A percentile compares a stretch with the other conserved stretches of the same genome.
Evolutionary conservation across 331 rosid genomes (phyloP).

Genomic region (Malus hybrid): DNA sequence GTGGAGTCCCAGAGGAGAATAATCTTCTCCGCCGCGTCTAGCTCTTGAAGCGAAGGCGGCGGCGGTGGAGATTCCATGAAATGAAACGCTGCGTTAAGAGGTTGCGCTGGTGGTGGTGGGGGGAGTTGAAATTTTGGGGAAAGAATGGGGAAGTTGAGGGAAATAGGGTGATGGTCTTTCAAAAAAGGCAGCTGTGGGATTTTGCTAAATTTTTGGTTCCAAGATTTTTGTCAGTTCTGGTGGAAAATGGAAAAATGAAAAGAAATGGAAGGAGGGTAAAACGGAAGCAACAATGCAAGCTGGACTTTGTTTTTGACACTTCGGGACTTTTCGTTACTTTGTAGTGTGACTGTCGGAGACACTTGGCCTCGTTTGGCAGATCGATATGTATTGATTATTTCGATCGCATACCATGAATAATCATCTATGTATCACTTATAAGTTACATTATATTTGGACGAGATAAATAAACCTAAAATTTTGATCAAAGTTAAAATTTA

Average conservation of each 20-base stretch:
- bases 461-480: too few species aligned
- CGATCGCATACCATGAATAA: too few species aligned
- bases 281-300: not conserved
- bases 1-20: conserved; percentile 95
- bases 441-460: too few species aligned
- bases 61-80: conserved; percentile 11
- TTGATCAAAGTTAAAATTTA: too few species aligned
- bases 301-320: too few species aligned
- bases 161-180: not conserved
- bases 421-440: too few species aligned
- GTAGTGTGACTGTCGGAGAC: too few species aligned
- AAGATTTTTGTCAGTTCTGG: not conserved
- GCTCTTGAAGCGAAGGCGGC: conserved; percentile 37
- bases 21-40: conserved; percentile 69
- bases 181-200: conserved; percentile 4
- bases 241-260: not conserved
- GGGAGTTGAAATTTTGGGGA: not conserved
- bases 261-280: not conserved
- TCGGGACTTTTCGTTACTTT: too few species aligned
- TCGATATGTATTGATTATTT: too few species aligned
- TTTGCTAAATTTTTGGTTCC: not conserved
- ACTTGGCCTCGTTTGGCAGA: too few species aligned
- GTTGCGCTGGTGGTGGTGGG: not conserved
- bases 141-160: not conserved
- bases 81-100: not conserved